Conservation (phyloP, 1,284 basidiomycete genomes). For the Volvariella volvacea region DNA sequence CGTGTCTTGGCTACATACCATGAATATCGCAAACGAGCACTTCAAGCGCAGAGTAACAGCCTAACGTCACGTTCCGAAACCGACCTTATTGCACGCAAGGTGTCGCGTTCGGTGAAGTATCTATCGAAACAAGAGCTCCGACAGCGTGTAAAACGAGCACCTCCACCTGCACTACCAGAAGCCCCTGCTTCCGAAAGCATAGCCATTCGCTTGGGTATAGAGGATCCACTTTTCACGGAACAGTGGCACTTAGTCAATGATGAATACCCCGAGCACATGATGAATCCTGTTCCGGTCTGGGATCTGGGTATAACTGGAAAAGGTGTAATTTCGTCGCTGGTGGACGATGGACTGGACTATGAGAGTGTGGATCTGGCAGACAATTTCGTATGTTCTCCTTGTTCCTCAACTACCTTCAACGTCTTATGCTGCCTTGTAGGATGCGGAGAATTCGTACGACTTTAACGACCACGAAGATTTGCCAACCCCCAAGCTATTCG, state of each 20-base stretch:
- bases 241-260: constrained; percentile 95
- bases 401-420: too few species aligned
- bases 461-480: constrained; percentile 92
- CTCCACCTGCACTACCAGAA: constrained; percentile 35
- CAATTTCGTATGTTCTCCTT: constrained; percentile 77
- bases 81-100: constrained; percentile 34
- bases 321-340: constrained; percentile 83
- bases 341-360: constrained; percentile 96
- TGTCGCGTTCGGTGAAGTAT: constrained; percentile 47
- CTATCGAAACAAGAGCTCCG: constrained; percentile 55
- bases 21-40: constrained; percentile 33
- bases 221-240: constrained; percentile 81
- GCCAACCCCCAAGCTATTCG: constrained; percentile 82
- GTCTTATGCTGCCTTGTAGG: constrained; percentile 39
- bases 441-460: constrained; percentile 88
- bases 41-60: constrained; percentile 16
- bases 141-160: constrained; percentile 62
- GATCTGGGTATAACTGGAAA: constrained; percentile 81
- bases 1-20: constrained; percentile 47
- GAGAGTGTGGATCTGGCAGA: constrained; percentile 80
- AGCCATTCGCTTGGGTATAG: constrained; percentile 61
- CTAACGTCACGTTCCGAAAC: constrained; percentile 33
- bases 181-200: constrained; percentile 39
- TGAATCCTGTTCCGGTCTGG: constrained; percentile 86
- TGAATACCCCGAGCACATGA: constrained; percentile 68